Evolutionary conservation across 129 eudicot species (phyloP), one percentile per base, ranked within the genome.

Genomic region (Pseudognaphalium luteoalbum): DNA sequence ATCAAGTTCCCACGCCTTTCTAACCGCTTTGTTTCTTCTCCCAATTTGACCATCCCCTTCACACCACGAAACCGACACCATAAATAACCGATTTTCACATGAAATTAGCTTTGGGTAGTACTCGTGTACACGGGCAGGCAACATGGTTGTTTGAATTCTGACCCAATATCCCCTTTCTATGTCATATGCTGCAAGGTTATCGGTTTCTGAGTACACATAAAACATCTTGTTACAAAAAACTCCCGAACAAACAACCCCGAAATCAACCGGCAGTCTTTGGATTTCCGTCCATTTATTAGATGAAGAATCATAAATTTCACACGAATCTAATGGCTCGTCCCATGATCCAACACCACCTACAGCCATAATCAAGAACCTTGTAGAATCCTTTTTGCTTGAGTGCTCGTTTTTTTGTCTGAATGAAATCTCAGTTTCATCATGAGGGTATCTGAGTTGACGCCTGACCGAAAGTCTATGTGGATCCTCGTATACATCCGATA

Each of bases 11-110:
- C 99, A 94, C 35, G 88, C 81, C 83, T 94, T 94, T 59, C 97
- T 71, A 66, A 94, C 96, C 22, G 96, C 99, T 78, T 94, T 94
- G 76, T 94, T 94, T 77, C 97, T 86, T 84, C 97, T 79, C 10
- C 99, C 99, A 56, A 94, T 94, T 72, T 94, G 90, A 14, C 99
- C 99, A 15, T 94, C 99, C 14, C 99, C 99, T 75, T 94, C 99
- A 76, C 99, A 94, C 99, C 99, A 94, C 2, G 97, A 94, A 39
- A 94, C 99, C 16, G 92, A 86, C 39, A 93, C 88, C 98, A 93
- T 89, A 76, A 89, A 87, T 16, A 94, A 66, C 42, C 94, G 87
- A 5, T 78, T 77, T 28, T 78, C 81, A 37, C 89, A 89, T 1
- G 88, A 84, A 17, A 91, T 81, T 19, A 94, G 86, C 76, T 94